Conservation (phyloP, 1,139 yeast genomes). For the Lodderomyces oxycetoniae region DNA sequence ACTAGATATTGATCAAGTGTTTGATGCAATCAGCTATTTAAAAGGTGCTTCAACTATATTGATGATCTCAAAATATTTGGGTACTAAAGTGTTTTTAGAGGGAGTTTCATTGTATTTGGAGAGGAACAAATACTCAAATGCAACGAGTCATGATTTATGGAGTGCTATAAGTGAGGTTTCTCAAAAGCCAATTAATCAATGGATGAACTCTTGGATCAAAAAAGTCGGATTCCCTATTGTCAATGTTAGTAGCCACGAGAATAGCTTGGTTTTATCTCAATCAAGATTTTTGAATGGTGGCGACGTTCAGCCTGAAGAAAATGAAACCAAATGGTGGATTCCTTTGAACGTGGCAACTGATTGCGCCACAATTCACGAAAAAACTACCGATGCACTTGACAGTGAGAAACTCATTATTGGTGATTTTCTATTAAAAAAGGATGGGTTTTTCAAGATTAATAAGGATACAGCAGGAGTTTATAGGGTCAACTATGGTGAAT, state of each 20-base stretch:
- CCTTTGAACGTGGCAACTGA: constrained; percentile 51
- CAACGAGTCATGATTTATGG: constrained; percentile 80
- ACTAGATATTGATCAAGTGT: constrained; percentile 78
- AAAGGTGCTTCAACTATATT: constrained; percentile 76
- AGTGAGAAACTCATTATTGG: constrained; percentile 20
- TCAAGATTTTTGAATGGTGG: constrained; percentile 76
- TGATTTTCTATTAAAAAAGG: constrained; percentile 18
- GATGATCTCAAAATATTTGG: constrained; percentile 68
- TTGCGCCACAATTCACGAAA: constrained; percentile 2
- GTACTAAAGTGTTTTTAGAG: constrained; percentile 58
- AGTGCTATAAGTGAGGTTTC: constrained; percentile 65
- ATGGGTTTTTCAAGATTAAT: constrained; percentile 53
- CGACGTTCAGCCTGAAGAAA: constrained; percentile 70
- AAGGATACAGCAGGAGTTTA: constrained; percentile 60
- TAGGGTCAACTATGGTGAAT: constrained; percentile 59
- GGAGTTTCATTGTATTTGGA: constrained; percentile 72
- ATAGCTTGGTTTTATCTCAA: constrained; percentile 54
- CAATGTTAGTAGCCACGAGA: constrained; percentile 42
- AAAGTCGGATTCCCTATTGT: constrained; percentile 83
- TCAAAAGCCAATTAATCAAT: constrained; percentile 64
- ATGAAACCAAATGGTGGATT: constrained; percentile 70
- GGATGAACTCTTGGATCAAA: constrained; percentile 81
- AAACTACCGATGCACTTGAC: constrained; percentile 20
- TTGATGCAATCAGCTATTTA: constrained; percentile 78
- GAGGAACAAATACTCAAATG: constrained; percentile 69